Base-by-base conservation (phyloP, 495 filamentous ascomycete genomes). In the Hamigera avellanea region DNA sequence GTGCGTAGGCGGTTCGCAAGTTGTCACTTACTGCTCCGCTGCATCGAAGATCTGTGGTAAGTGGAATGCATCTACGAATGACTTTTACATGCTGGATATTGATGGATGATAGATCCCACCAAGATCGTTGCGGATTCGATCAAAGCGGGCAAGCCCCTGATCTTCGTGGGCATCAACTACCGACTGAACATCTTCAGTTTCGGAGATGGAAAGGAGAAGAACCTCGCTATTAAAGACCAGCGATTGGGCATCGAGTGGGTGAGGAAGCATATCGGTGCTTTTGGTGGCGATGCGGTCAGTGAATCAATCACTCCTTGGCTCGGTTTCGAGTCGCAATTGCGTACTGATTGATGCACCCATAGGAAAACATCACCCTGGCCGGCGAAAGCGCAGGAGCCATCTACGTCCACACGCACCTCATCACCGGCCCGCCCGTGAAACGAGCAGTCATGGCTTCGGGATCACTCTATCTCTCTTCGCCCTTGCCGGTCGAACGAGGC, bases 161-260 rank as follows among this genome's bases (percentile, higher is more conserved):
- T 83, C 14, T 69, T 81, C 37, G 72, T 81, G 10, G 61, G 64
- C 4, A 65, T 79, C 51, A 80, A 80, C 53, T 80, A 81, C 49
- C 75, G 78, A 5, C 43, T 80, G 35, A 77, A 78, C 49, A 70
- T 82, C 39, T 77, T 80, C 43, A 70, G 74, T 15, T 80, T 74
- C 32, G 73, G 75, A 15, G 65, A 72, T 41, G 70, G 65, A 6
- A 54, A 50, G 15, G 57, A 62, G 39, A 64, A 60, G 36, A 78
- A 73, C 41, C 59, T 74, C 8, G 79, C 77, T 1, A 62, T 76
- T 2, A 67, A 80, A 19, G 79, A 85, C 56, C 76, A 83, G 52
- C 68, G 76, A 15, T 64, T 80, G 50, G 76, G 68, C 3, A 64
- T 80, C 13, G 67, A 78, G 42, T 81, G 75, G 69, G 69, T 77